Evolutionary conservation across 768 basidiomycete species (phyloP), one percentile per base, ranked within the genome.

Genomic region (Amanita subjunquillea): DNA sequence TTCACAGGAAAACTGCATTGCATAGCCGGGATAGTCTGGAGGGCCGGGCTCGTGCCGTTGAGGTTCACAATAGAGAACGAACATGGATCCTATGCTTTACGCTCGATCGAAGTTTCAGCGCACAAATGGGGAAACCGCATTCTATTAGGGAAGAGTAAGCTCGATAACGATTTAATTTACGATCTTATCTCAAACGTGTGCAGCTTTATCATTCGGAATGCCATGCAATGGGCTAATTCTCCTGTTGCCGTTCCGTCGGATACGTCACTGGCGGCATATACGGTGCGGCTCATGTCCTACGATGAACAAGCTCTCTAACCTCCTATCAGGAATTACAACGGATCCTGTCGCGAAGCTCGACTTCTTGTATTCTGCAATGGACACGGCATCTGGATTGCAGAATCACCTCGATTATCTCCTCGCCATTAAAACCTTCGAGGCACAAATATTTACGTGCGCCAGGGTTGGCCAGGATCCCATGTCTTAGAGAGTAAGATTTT

Each of bases 101-200:
- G 53, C 74, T 96, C 32, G 94, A 97, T 64, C 77, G 91, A 56
- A 95, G 92, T 59, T 77, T 87, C 54, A 90, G 91, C 58, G 89
- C 94, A 0, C 93, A 95, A 68, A 91, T 97, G 91, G 94, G 94
- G 41, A 97, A 96, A 69, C 95, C 95, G 3, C 83, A 89, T 62
- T 82, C 85, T 2, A 85, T 97, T 58, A 83, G 86, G 63, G 95
- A 97, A 68, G 95, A 99, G 90, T 92, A 63, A 59, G 90, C 76
- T 6, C 12, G 12, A 50, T 29, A 13, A 29, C 23, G 10, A 42
- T 37, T 48, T 25, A 3, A 6, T 40, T n/a, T 23, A 6, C 8
- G 36, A 20, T 25, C 32, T 17, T 36, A 23, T 55, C 50, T 59
- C 44, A 50, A 55, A 56, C 55, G 44, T 54, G 41, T 55, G 25